Base-by-base conservation (phyloP, 345 rosid species). In the Sisymbrium irio region DNA sequence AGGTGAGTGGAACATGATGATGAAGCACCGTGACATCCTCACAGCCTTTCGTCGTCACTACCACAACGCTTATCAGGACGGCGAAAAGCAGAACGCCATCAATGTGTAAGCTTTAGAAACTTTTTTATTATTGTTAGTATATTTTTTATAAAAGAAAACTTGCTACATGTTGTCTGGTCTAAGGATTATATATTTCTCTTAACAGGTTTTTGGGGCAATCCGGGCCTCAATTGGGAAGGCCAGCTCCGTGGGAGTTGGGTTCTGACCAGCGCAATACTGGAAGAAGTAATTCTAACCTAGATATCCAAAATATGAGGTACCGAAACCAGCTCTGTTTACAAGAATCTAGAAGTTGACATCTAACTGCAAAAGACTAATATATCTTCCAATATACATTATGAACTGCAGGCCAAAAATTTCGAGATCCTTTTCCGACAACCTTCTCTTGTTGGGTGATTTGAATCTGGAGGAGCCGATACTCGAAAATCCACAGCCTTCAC, bases 121-220 rank as follows among this genome's bases (percentile, higher is more conserved):
- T 4, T 33, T 9, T 56, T n/a, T n/a, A n/a, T n/a, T n/a, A n/a
- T n/a, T n/a, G n/a, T n/a, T n/a, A n/a, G n/a, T n/a, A n/a, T n/a
- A n/a, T 18, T 28, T 51, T 27, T 36, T 49, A 6, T 3, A 14
- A 1, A 22, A 1, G 3, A 22, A 22, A 6, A 19, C n/a, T 36
- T 59, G 47, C 18, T 33, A 20, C 1, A n/a, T 69, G 45, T 55
- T 3, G 30, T 17, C 22, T 56, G 33, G 27, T 63, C 76, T 45
- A 49, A 46, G 22, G 17, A 32, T 17, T 3, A 19, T n/a, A n/a
- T n/a, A n/a, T 71, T 39, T 71, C 32, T 65, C 11, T 42, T 51
- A 50, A 58, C 58, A 77, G 80, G 28, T 77, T 77, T 63, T 77
- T 77, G 63, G 80, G 80, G 17, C 67, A 71, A 71, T 77, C 73